Evolutionary conservation across 176 grass and related monocot genomes (phyloP).

Genomic region (Aegilops tauschii): DNA sequence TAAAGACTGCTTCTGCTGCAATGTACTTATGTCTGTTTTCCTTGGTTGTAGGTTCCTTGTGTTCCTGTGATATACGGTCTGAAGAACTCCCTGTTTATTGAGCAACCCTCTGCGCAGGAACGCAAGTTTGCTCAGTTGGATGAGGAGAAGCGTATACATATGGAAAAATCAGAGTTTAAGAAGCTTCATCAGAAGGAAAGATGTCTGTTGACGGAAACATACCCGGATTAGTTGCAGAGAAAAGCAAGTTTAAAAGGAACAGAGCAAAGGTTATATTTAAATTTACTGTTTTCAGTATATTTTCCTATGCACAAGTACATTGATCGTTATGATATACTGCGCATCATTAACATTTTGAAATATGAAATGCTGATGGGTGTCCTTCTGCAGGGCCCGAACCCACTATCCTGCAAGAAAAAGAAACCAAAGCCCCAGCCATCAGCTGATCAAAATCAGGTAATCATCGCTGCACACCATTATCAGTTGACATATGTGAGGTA

Average conservation of each 20-base stretch:
- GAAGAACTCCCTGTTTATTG: too few species aligned
- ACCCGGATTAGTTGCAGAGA: slow-evolving; percentile 36
- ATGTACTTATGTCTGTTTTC: background rate
- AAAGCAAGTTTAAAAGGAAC: slow-evolving; percentile 79
- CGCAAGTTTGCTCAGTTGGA: too few species aligned
- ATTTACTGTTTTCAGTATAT: background rate
- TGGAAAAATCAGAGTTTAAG: too few species aligned
- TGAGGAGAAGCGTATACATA: too few species aligned
- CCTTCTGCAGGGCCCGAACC: slow-evolving; percentile 47
- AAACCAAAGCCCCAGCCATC: slow-evolving; percentile 30
- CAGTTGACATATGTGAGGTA: background rate
- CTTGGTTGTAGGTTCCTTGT: too few species aligned
- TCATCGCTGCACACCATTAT: background rate
- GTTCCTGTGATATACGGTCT: too few species aligned
- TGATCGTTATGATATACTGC: background rate
- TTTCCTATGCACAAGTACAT: too few species aligned
- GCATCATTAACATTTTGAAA: background rate
- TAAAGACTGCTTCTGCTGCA: background rate
- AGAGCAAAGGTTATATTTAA: slow-evolving; percentile 63
- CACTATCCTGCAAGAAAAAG: slow-evolving; percentile 95
- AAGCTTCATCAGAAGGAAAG: slow-evolving; percentile 26
- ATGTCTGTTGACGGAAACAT: slow-evolving; percentile 8
- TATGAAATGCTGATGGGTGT: background rate
- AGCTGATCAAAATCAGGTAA: slow-evolving; percentile 40
- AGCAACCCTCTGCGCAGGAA: too few species aligned